Conservation (phyloP, 257 asterid species). For the Solanum rostratum region DNA sequence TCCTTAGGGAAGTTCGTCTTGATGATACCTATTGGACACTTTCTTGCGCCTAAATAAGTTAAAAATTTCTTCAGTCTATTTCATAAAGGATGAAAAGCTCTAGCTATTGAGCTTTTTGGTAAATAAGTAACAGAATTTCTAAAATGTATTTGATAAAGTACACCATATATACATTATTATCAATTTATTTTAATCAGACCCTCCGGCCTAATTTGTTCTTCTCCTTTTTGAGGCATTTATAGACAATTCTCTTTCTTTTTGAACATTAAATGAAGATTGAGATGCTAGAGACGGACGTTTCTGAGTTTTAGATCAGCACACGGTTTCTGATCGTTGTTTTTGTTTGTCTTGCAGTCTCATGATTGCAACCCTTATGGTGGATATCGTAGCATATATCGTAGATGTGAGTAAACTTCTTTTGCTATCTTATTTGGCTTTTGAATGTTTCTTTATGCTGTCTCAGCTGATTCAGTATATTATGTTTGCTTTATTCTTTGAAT, state of each 20-base stretch:
- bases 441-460: background rate
- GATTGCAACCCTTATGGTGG: slow-evolving; percentile 25
- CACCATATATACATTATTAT: background rate
- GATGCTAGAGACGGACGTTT: background rate
- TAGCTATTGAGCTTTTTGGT: background rate
- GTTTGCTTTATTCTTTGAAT: background rate
- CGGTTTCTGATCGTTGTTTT: background rate
- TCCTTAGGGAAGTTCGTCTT: background rate
- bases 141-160: background rate
- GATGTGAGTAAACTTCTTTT: slow-evolving; percentile 23
- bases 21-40: background rate
- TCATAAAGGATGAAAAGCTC: background rate
- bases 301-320: background rate
- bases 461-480: background rate
- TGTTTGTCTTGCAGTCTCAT: slow-evolving; percentile 23
- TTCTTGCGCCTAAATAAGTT: background rate
- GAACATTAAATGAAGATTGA: background rate
- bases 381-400: slow-evolving; percentile 12
- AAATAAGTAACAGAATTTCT: background rate
- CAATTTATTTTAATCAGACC: background rate
- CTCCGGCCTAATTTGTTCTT: background rate
- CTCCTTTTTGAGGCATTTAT: background rate
- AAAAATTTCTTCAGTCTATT: background rate
- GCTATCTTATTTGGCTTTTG: background rate
- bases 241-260: background rate